A percentile compares a stretch with the other conserved stretches of the same genome.
These are phyloP conservation scores for Clonostachys byssicola DNA, from an alignment of 2,329 filamentous ascomycete species.

Conservation along the genomic window DNA sequence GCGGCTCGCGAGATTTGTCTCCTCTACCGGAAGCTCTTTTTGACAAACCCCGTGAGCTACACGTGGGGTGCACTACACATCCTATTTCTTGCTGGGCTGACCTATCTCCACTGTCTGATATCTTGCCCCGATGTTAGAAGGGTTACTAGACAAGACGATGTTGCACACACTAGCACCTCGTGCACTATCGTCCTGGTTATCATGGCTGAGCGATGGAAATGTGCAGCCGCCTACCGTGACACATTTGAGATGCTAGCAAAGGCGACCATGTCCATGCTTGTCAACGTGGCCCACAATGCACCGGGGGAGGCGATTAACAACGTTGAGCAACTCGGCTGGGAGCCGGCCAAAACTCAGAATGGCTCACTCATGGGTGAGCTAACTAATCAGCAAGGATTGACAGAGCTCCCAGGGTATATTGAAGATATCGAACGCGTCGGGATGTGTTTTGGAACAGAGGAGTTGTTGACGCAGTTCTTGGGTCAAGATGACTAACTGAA, in stretches of 20 bases:
- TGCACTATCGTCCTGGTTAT: slow-evolving; percentile 26
- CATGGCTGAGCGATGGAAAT: slow-evolving; percentile 25
- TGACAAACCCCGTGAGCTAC: not conserved
- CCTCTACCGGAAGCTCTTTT: not conserved
- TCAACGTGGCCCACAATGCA: not conserved
- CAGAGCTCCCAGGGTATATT: not conserved
- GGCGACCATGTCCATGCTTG: slow-evolving; percentile 1
- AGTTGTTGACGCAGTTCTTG: not conserved
- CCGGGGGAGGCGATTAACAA: not conserved
- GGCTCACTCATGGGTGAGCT: not conserved
- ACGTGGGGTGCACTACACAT: slow-evolving; percentile 23
- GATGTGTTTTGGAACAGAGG: not conserved
- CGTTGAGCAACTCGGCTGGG: not conserved
- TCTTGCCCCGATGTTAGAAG: not conserved
- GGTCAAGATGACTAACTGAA: not conserved
- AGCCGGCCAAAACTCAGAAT: not conserved
- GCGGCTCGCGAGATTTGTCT: not conserved
- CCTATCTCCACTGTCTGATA: slow-evolving; percentile 14
- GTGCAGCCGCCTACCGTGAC: slow-evolving; percentile 23
- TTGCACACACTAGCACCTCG: slow-evolving; percentile 7
- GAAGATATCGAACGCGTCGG: not conserved
- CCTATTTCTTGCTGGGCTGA: slow-evolving; percentile 20
- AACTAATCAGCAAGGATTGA: too few relatives aligned
- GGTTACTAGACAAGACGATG: not conserved
- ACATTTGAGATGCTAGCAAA: slow-evolving; percentile 21